phyloP scores from a whole-genome alignment of 192 early-diverging fungal species.

The Dimargaris verticillata region DNA sequence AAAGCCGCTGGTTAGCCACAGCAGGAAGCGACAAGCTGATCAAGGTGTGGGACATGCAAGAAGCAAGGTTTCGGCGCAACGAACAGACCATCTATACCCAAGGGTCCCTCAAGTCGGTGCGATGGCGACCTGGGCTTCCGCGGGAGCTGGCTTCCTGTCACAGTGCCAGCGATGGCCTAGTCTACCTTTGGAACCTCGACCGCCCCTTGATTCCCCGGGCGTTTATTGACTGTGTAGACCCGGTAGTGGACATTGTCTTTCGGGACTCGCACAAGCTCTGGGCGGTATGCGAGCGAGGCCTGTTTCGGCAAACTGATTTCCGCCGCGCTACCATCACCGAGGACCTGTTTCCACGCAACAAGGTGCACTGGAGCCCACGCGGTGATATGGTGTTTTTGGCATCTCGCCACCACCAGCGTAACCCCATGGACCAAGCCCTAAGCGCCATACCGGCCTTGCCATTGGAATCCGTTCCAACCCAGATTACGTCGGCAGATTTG shows the following conservation, averaged over 20 bases:
- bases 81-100: constrained; percentile 23
- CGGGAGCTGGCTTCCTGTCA: constrained; percentile 26
- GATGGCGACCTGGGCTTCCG: constrained; percentile 31
- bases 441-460: too few relatives aligned
- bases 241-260: constrained; percentile 10
- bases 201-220: constrained; percentile 21
- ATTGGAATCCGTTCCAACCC: too few relatives aligned
- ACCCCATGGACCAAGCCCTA: background rate
- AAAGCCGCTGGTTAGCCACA: constrained; percentile 25
- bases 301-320: constrained; percentile 7
- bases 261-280: background rate
- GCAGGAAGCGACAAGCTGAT: constrained; percentile 24
- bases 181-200: constrained; percentile 30
- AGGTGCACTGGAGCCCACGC: constrained; percentile 5
- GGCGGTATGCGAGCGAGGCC: constrained; percentile 3
- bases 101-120: constrained; percentile 15
- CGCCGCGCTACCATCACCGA: constrained; percentile 4
- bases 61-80: background rate
- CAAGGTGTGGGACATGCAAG: constrained; percentile 28
- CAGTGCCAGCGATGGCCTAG: constrained; percentile 13
- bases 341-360: constrained; percentile 7
- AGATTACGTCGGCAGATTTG: too few relatives aligned
- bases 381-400: constrained; percentile 8
- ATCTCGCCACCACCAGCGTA: background rate
- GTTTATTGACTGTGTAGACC: background rate